Evolutionary conservation across 495 filamentous ascomycete genomes (phyloP).

Genomic region (Talaromyces liani): DNA sequence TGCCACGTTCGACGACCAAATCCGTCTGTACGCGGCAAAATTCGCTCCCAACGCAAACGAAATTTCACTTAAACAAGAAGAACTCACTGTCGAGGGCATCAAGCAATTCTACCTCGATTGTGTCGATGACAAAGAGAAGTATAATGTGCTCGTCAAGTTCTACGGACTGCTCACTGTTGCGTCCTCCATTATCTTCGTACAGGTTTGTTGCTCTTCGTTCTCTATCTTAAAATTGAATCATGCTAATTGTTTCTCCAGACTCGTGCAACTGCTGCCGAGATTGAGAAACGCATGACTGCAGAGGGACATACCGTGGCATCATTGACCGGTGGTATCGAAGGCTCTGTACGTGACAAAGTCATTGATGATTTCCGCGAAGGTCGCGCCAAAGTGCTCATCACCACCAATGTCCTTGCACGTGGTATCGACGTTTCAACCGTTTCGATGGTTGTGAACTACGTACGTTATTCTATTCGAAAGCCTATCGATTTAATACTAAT

Average conservation of each 20-base stretch:
- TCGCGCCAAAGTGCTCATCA: constrained; percentile 92
- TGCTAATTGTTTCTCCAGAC: constrained; percentile 41
- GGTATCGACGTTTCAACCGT: constrained; percentile 97
- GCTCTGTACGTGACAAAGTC: constrained; percentile 70
- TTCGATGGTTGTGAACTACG: constrained; percentile 96
- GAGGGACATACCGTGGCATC: constrained; percentile 89
- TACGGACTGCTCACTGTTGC: constrained; percentile 94
- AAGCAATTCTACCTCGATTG: constrained; percentile 96
- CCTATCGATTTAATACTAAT: background rate
- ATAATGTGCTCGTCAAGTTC: constrained; percentile 76
- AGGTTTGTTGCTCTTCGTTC: constrained; percentile 49
- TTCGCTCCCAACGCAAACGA: constrained; percentile 83
- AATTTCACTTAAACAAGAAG: constrained; percentile 79
- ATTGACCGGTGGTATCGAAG: constrained; percentile 80
- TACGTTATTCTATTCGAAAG: constrained; percentile 49
- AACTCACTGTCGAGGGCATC: constrained; percentile 94
- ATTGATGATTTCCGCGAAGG: constrained; percentile 84
- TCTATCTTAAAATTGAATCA: constrained; percentile 11
- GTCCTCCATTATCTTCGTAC: constrained; percentile 96
- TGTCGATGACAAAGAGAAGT: constrained; percentile 71
- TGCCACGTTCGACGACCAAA: constrained; percentile 84
- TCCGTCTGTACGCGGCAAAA: constrained; percentile 66
- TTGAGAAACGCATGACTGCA: constrained; percentile 74
- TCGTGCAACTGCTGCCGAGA: constrained; percentile 70
- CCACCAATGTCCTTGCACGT: constrained; percentile 93